Evolutionary conservation across 345 rosid species (phyloP), one percentile per base, ranked within the genome.

Genomic region (Brassica rapa): DNA sequence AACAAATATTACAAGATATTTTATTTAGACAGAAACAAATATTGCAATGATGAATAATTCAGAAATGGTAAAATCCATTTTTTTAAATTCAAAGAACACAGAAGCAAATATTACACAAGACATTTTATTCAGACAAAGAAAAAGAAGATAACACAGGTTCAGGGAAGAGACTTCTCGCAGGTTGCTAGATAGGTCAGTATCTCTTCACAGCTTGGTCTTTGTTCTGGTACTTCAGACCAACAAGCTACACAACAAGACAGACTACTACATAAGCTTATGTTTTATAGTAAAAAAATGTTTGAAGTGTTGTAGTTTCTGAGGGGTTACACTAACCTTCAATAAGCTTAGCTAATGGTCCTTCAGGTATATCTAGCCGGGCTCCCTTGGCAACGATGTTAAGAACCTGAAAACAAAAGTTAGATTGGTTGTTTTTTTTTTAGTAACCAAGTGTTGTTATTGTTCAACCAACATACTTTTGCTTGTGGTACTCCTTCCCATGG

Each of bases 401-500:
- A 10, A 95, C 96, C 99, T 95, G 82, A 15, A 61, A 60, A 35
- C n/a, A 43, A 72, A 12, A 21, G 2, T 57, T 41, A 78, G 53
- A 35, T 71, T 78, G 2, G 12, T 32, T 72, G 49, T 27, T 41
- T 19, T 6, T 10, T 43, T 6, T 30, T 64, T 32, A 27, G 21
- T 33, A 19, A 67, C 61, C 6, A 35, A 41, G 29, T 53, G 72
- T 78, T 73, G 68, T 59, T 68, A 15, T 33, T 68, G 65, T 30
- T 67, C 10, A 65, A 33, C 1, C 4, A 32, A 68, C 87, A 11
- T 87, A 95, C 98, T 83, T 84, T 85, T 71, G 84, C 87, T 5
- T 87, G 88, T 3, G 87, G 87, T 11, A 95, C 90, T 55, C 96
- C 97, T 71, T 88, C 85, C 99, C 99, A 95, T 2, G 99, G 99